Conservation (phyloP, 2,329 filamentous ascomycete genomes). For the Epichloe glyceriae region DNA sequence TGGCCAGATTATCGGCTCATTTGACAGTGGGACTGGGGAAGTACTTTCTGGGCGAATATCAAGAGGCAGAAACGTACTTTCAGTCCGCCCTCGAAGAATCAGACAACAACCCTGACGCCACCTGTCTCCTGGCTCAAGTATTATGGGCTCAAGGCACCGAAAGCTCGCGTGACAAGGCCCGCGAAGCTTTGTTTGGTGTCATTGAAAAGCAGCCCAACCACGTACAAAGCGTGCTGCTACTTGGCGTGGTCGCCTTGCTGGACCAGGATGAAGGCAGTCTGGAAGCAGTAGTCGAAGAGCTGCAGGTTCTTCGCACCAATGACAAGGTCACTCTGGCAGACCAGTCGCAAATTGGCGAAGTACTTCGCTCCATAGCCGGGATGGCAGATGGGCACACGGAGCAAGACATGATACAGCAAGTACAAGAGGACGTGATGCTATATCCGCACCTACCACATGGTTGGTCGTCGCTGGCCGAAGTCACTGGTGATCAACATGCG, state of each 20-base stretch:
- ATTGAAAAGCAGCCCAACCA: constrained; percentile 65
- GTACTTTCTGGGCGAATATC: constrained; percentile 55
- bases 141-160: constrained; percentile 80
- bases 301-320: constrained; percentile 58
- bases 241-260: constrained; percentile 73
- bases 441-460: constrained; percentile 66
- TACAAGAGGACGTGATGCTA: constrained; percentile 67
- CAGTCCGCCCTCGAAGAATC: constrained; percentile 68
- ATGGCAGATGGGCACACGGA: constrained; percentile 36
- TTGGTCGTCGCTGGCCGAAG: constrained; percentile 62
- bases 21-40: constrained; percentile 74
- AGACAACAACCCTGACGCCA: constrained; percentile 62
- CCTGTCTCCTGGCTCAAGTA: constrained; percentile 79
- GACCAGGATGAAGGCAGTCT: constrained; percentile 68
- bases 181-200: constrained; percentile 66
- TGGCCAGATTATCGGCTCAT: constrained; percentile 69
- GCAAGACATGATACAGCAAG: constrained; percentile 45
- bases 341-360: constrained; percentile 55
- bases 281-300: constrained; percentile 67
- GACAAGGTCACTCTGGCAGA: constrained; percentile 50
- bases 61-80: constrained; percentile 66
- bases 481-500: constrained; percentile 37
- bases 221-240: constrained; percentile 63
- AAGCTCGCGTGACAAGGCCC: constrained; percentile 60
- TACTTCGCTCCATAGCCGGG: constrained; percentile 62